Conservation (phyloP, 1,284 basidiomycete species). For the Malassezia pachydermatis region DNA sequence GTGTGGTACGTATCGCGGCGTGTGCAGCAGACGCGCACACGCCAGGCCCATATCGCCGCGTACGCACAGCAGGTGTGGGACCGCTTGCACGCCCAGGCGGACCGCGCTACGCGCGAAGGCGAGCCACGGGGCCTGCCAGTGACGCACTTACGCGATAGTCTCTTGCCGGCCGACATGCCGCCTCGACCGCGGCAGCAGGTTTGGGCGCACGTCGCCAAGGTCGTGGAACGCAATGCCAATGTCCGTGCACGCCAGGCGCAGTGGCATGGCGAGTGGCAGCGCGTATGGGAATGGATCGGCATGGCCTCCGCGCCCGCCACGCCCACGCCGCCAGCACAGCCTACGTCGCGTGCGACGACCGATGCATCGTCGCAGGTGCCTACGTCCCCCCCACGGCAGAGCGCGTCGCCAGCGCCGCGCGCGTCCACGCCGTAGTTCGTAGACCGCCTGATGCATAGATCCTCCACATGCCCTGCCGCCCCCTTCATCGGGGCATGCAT, state of each 20-base stretch:
- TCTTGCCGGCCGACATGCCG: constrained; percentile 72
- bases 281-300: constrained; percentile 54
- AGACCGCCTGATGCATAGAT: too few relatives aligned
- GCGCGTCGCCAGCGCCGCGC: too few relatives aligned
- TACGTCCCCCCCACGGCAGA: too few relatives aligned
- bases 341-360: too few relatives aligned
- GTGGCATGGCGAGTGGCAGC: constrained; percentile 61
- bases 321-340: too few relatives aligned
- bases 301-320: too few relatives aligned
- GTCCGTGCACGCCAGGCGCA: constrained; percentile 80
- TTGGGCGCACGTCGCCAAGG: constrained; percentile 74
- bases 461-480: too few relatives aligned
- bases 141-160: constrained; percentile 75
- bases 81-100: constrained; percentile 29
- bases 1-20: constrained; percentile 7
- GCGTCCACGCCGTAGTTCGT: too few relatives aligned
- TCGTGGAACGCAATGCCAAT: constrained; percentile 90
- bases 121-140: constrained; percentile 4
- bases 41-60: constrained; percentile 13
- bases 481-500: too few relatives aligned
- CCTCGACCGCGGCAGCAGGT: constrained; percentile 60
- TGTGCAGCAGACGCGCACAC: constrained; percentile 17
- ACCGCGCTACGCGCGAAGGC: neutral
- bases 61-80: constrained; percentile 21
- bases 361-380: too few relatives aligned